These are phyloP conservation scores for Aureobasidium lini DNA, from an alignment of 2,329 filamentous ascomycete species.

Conservation along the genomic window DNA sequence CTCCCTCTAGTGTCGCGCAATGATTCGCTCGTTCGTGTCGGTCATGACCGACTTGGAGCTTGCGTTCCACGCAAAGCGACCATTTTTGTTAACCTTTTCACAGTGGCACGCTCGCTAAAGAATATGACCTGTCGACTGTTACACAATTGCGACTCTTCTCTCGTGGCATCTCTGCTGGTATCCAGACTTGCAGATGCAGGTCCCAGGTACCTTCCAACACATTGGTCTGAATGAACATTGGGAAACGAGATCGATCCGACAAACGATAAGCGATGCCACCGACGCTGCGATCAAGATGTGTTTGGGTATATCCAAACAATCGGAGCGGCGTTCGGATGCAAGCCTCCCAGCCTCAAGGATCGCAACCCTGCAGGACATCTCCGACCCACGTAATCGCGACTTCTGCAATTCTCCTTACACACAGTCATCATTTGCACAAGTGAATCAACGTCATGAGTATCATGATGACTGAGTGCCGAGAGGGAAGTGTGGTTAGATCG, in stretches of 20 bases:
- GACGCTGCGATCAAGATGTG: neutral
- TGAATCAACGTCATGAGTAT: neutral
- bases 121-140: conserved; percentile 5
- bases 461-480: neutral
- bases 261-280: neutral
- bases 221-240: neutral
- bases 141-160: neutral
- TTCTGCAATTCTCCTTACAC: neutral
- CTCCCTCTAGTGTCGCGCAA: neutral
- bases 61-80: neutral
- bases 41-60: neutral
- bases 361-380: neutral
- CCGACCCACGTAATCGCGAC: neutral
- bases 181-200: conserved; percentile 2
- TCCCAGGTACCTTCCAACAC: neutral
- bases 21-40: neutral
- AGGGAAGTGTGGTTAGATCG: neutral
- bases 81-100: neutral
- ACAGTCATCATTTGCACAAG: neutral
- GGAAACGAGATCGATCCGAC: neutral
- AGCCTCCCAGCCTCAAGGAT: neutral
- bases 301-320: conserved; percentile 6
- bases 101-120: neutral
- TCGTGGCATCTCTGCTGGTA: neutral
- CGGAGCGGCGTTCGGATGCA: neutral